phyloP scores from a whole-genome alignment of 1,139 yeast species.

The Blastobotrys capitulatus region DNA sequence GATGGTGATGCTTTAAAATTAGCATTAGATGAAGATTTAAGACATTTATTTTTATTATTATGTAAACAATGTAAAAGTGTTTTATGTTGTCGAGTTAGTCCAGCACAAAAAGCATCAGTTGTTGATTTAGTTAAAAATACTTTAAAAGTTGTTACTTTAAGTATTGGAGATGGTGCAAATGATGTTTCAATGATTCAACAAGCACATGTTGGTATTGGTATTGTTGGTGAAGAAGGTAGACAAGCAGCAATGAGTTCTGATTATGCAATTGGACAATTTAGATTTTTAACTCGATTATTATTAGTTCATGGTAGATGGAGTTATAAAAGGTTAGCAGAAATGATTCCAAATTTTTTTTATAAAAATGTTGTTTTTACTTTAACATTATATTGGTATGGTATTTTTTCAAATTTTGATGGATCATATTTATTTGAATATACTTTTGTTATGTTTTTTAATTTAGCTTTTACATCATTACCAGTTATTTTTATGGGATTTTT shows the following conservation, averaged over 20 bases:
- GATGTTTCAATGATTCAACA: conserved; percentile 99
- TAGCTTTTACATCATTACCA: conserved; percentile 93
- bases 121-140: conserved; percentile 83
- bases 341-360: conserved; percentile 91
- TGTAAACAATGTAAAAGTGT: conserved; percentile 95
- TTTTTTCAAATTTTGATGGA: conserved; percentile 81
- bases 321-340: conserved; percentile 82
- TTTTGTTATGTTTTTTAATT: conserved; percentile 82
- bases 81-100: conserved; percentile 92
- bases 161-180: conserved; percentile 97
- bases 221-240: conserved; percentile 97
- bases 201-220: conserved; percentile 97
- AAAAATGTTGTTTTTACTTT: conserved; percentile 86
- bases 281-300: conserved; percentile 70
- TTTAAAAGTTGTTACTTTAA: conserved; percentile 79
- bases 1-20: conserved; percentile 89
- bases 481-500: conserved; percentile 84
- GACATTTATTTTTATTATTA: conserved; percentile 67
- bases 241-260: conserved; percentile 98
- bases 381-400: conserved; percentile 91
- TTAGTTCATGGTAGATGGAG: conserved; percentile 97
- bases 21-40: conserved; percentile 57
- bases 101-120: conserved; percentile 94
- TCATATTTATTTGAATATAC: conserved; percentile 89
- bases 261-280: conserved; percentile 92